Conservation (phyloP, 2,329 filamentous ascomycete genomes). For the Talaromyces marneffei region DNA sequence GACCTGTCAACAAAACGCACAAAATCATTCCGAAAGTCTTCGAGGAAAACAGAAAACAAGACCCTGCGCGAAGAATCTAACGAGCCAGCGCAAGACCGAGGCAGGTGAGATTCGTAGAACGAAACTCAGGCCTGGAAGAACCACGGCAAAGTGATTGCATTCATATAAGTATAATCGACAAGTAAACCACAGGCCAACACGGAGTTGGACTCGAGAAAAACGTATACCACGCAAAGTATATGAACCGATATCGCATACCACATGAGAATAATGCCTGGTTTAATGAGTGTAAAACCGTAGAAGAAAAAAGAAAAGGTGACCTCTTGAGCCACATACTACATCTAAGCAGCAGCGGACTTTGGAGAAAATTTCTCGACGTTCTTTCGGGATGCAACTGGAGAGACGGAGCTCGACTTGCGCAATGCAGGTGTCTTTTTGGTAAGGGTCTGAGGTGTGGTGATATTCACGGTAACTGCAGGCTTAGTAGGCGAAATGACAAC, state of each 20-base stretch:
- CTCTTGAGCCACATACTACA: not conserved
- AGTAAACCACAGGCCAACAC: not conserved
- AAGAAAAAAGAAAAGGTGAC: not conserved
- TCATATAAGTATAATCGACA: not conserved
- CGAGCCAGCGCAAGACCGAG: not conserved
- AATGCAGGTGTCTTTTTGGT: constrained; percentile 38
- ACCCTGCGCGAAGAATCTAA: not conserved
- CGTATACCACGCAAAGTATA: not conserved
- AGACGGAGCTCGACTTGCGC: constrained; percentile 30
- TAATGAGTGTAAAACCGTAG: not conserved
- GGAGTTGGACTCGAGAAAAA: not conserved
- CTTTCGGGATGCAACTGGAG: constrained; percentile 36
- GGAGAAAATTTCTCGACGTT: constrained; percentile 33
- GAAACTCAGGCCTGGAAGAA: not conserved
- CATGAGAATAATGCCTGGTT: not conserved
- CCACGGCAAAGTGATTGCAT: not conserved
- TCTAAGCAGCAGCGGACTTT: constrained; percentile 21
- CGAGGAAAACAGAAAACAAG: not conserved
- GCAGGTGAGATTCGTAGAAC: not conserved
- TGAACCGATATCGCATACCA: not conserved
- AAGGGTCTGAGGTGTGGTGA: constrained; percentile 31
- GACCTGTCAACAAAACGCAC: not conserved
- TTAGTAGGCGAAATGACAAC: constrained; percentile 33
- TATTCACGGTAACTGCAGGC: constrained; percentile 27
- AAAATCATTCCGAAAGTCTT: not conserved